phyloP scores from a whole-genome alignment of 345 rosid genomes.

The Gossypium longicalyx region DNA sequence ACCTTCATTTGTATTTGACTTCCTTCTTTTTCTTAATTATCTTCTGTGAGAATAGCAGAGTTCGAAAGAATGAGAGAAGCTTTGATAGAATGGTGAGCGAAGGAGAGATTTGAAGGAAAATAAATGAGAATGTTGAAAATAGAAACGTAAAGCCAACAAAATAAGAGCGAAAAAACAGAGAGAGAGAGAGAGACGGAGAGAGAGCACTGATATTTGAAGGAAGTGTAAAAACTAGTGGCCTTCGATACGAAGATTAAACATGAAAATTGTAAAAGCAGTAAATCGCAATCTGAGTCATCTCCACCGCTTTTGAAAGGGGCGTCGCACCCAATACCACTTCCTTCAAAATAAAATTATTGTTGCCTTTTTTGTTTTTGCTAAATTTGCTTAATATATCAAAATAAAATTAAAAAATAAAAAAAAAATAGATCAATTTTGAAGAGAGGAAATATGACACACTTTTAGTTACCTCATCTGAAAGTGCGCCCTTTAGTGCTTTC shows the following conservation, averaged over 20 bases:
- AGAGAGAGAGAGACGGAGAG: neutral
- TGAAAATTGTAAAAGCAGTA: neutral
- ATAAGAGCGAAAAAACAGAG: conserved; percentile 25
- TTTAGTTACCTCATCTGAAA: too few species aligned
- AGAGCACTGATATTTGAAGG: neutral
- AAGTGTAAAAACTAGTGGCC: neutral
- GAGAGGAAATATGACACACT: too few species aligned
- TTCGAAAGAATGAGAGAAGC: conserved; percentile 4
- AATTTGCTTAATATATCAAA: too few species aligned
- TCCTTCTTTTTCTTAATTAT: neutral
- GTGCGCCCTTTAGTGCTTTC: too few species aligned
- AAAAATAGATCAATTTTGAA: too few species aligned
- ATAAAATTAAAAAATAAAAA: too few species aligned
- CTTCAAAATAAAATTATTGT: too few species aligned
- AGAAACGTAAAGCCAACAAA: conserved; percentile 24
- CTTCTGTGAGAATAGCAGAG: conserved; percentile 18
- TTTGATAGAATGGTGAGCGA: conserved; percentile 19
- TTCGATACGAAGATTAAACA: neutral
- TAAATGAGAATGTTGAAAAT: conserved; percentile 3
- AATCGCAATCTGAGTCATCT: neutral
- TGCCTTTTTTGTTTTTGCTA: neutral
- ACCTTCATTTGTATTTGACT: conserved; percentile 53
- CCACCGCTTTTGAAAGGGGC: conserved; percentile 28
- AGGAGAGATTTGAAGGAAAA: conserved; percentile 13
- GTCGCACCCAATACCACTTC: conserved; percentile 9